These are phyloP conservation scores for Epichloe hybrida DNA, from an alignment of 2,329 filamentous ascomycete species.

Conservation along the genomic window DNA sequence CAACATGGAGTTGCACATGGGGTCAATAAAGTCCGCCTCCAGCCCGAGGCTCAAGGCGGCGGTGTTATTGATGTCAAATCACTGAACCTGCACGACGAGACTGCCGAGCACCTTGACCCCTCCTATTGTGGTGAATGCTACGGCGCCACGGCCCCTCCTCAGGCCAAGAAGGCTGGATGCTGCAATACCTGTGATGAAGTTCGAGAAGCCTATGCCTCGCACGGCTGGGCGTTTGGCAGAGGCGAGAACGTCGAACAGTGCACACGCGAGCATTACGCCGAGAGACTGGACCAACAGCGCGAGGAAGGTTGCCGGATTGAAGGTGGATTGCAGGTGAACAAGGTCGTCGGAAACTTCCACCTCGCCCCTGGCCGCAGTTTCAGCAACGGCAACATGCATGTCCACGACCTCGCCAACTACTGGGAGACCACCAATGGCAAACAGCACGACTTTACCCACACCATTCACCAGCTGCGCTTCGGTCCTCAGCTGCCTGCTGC, in stretches of 20 bases:
- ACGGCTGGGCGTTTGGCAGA: constrained; percentile 84
- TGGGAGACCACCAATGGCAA: constrained; percentile 56
- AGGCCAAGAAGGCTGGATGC: constrained; percentile 69
- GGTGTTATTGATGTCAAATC: constrained; percentile 57
- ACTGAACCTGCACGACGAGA: constrained; percentile 52
- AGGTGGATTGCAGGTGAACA: constrained; percentile 87
- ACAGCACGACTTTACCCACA: constrained; percentile 78
- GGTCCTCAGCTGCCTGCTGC: constrained; percentile 77
- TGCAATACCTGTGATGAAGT: constrained; percentile 98
- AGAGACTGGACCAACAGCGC: constrained; percentile 76
- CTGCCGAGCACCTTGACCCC: constrained; percentile 69
- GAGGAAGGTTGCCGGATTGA: constrained; percentile 91
- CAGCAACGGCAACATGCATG: constrained; percentile 92
- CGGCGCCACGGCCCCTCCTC: constrained; percentile 63
- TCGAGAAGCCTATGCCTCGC: constrained; percentile 81
- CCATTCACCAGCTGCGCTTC: constrained; percentile 80
- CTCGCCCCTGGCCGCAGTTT: constrained; percentile 92
- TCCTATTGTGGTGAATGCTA: constrained; percentile 91
- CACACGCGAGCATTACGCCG: constrained; percentile 81
- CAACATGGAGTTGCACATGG: constrained; percentile 91
- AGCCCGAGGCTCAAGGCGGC: constrained; percentile 59
- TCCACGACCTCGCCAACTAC: constrained; percentile 95
- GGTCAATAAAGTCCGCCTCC: constrained; percentile 77
- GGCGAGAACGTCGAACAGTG: constrained; percentile 94
- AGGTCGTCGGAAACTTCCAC: constrained; percentile 97